Evolutionary conservation across 1,139 yeast species (phyloP).

Genomic region (Yamadazyma conglobata): DNA sequence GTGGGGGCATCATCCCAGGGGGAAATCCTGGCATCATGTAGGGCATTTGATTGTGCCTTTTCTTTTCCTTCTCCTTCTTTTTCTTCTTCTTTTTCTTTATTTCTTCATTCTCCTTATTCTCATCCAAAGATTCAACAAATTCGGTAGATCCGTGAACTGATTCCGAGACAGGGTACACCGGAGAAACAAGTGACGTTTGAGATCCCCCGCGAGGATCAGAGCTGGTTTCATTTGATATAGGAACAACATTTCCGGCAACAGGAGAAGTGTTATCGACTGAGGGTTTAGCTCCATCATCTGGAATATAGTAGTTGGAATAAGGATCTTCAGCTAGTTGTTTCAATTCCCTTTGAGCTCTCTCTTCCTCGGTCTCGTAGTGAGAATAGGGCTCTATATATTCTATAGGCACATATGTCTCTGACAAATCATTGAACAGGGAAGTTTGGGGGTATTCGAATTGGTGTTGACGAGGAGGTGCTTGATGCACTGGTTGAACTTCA

Average conservation of each 20-base stretch:
- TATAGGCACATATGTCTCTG: background rate
- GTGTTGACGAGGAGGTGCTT: no score
- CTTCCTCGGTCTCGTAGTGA: slow-evolving; percentile 22
- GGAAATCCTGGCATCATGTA: slow-evolving; percentile 17
- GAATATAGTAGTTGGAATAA: slow-evolving; percentile 16
- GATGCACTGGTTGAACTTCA: no score
- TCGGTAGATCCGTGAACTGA: no score
- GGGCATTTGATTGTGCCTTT: slow-evolving; percentile 10
- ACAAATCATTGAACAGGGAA: slow-evolving; percentile 1
- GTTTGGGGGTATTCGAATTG: background rate
- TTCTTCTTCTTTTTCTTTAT: slow-evolving; percentile 16
- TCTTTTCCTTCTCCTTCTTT: slow-evolving; percentile 13
- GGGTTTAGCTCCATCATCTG: no score
- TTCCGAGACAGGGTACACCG: slow-evolving; percentile 4
- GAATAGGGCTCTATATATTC: slow-evolving; percentile 26
- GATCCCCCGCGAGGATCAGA: no score
- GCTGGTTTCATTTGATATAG: no score
- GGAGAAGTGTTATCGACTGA: slow-evolving; percentile 6
- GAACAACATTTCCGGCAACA: no score
- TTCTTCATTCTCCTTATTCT: slow-evolving; percentile 16
- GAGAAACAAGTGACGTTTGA: slow-evolving; percentile 5
- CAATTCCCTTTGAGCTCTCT: slow-evolving; percentile 14
- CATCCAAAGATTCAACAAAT: slow-evolving; percentile 9
- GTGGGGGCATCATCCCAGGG: slow-evolving; percentile 17
- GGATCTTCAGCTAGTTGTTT: slow-evolving; percentile 24